Evolutionary conservation across 1,284 basidiomycete genomes (phyloP), one percentile per base, ranked within the genome.

Genomic region (Apiotrichum laibachii): DNA sequence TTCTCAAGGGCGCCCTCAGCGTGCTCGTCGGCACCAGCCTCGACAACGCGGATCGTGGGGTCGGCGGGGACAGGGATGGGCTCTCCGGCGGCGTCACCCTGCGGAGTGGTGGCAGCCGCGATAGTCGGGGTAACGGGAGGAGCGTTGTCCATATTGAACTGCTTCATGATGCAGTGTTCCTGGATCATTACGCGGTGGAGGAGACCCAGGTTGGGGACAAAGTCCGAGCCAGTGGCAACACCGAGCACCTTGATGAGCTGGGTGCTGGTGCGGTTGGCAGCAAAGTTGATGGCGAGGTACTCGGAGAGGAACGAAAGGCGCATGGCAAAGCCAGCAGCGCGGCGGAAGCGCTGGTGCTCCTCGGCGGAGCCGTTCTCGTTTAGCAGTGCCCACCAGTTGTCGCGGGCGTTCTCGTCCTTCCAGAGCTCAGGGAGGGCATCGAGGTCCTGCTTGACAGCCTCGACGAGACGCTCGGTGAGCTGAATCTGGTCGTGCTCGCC

Each of bases 401-500:
- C 40, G 82, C 76, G 45, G 82, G 80, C 31, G 78, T 72, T 22
- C 82, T 68, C 18, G 74, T 73, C 47, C 42, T 83, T 79, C 88
- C 92, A 95, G 63, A 95, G 86, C 18, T 83, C 80, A 57, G 82
- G 82, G 1, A 89, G 89, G 54, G 86, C 84, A 19, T 82, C 81
- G 49, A 98, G 80, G 6, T 89, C 88, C 39, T 81, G 79, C 59
- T 85, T 85, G 22, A 95, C 86, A 18, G 91, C 82, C 51, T 84
- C 81, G 13, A 90, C 81, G 51, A 98, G 81, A 60, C 88, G 85
- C 22, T 82, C 79, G 43, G 96, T 80, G 2, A 92, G 88, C 62
- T 89, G 86, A 60, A 82, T 84, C 0, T 91, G 87, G 45, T 89
- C 85, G 47, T 89, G 86, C 72, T 98, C 94, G 10, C 88, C 87